Conservation (phyloP, 2,329 filamentous ascomycete species). For the Beauveria asiatica region DNA sequence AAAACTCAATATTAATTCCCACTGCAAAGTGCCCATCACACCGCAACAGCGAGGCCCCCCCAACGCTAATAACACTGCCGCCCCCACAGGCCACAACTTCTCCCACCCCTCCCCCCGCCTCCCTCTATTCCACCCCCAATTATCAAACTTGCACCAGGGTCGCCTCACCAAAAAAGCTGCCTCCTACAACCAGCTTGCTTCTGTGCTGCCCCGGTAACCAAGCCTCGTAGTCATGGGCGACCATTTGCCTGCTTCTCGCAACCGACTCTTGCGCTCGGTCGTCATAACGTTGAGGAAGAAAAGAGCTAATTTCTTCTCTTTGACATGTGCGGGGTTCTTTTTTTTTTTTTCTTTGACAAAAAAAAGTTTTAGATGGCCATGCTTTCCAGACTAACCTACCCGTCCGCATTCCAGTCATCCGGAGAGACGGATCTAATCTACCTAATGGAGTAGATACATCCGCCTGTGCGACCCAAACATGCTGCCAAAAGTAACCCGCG, state of each 20-base stretch:
- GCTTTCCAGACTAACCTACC: neutral
- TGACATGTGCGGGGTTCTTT: neutral
- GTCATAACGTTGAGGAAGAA: neutral
- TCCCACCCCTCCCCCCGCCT: neutral
- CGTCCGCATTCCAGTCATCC: constrained; percentile 3
- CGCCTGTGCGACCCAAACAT: too few species aligned
- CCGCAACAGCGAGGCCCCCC: neutral
- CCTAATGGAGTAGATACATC: too few species aligned
- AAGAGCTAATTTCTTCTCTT: neutral
- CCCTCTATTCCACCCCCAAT: too few species aligned
- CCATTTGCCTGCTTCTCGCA: neutral
- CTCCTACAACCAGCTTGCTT: neutral
- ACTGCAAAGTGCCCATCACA: neutral
- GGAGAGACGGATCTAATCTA: neutral
- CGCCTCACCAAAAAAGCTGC: too few species aligned
- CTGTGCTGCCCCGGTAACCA: constrained; percentile 8
- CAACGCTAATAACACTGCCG: neutral
- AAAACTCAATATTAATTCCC: neutral
- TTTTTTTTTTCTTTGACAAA: neutral
- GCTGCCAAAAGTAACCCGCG: too few species aligned
- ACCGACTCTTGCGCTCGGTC: neutral
- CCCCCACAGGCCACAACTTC: neutral
- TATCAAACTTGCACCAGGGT: too few species aligned
- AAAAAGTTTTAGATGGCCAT: too few species aligned
- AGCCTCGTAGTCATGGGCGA: constrained; percentile 9